Base-by-base conservation (phyloP, 2,329 filamentous ascomycete species). In the Fusarium tuaranense region DNA sequence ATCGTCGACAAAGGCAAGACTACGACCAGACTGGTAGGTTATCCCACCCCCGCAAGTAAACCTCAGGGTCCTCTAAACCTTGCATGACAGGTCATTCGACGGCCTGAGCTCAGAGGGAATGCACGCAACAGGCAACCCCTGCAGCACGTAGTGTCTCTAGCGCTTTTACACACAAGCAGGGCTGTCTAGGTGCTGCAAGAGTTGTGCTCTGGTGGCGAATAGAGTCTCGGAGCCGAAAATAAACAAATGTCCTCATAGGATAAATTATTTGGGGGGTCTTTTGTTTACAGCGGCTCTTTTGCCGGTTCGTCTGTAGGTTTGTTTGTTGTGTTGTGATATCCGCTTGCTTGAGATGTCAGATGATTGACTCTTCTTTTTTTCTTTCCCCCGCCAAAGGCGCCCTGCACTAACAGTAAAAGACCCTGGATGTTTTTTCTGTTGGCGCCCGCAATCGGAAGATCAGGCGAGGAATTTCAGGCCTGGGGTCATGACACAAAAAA, bases 51-150 rank as follows among this genome's bases (percentile, higher is more conserved):
- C 48, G 25, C 48, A 53, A 48, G 44, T 10, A 32, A 63, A 25
- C 60, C 30, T 67, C 63, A 46, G 59, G 59, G 59, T 67, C 62
- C 25, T 62, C 44, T 14, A 34, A 41, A 30, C 20, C 64, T n/a
- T 61, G 30, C 46, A 70, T 55, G 34, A 62, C 63, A 72, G 63
- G 63, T 53, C 61, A 70, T 65, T 68, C 48, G 61, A 60, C 53
- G 55, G 53, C 46, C 57, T 65, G 22, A 39, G 48, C 22, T 38
- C 53, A 58, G n/a, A 25, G 20, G 2, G 22, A 25, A 32, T 65
- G 67, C 60, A 72, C 34, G 53, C 32, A 64, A 51, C 48, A 67
- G 63, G 39, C 61, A 59, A 70, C 60, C 67, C 70, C 39, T 65
- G 67, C 63, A 63, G 39, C 39, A 65, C 59, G 64, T 34, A 59